These are phyloP conservation scores for Cylindricascospora bacillispora DNA, from an alignment of 1,139 yeast species.

Conservation along the genomic window DNA sequence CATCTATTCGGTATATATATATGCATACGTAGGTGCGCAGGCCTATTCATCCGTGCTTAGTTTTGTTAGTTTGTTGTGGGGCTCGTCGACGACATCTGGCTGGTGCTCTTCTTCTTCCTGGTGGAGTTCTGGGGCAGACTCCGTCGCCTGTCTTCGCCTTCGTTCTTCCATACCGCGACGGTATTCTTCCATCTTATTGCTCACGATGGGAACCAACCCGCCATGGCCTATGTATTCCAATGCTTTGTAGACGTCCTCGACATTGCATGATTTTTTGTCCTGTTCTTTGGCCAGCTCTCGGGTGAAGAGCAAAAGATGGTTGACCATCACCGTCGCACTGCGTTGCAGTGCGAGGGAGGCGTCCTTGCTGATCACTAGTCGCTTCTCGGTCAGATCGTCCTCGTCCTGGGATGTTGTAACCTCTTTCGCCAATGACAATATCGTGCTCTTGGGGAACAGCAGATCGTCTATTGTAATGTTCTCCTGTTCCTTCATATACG, in stretches of 20 bases:
- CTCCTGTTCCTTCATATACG: slow-evolving; percentile 36
- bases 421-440: slow-evolving; percentile 44
- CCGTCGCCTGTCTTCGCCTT: slow-evolving; percentile 1
- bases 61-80: no score
- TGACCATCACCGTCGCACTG: slow-evolving; percentile 62
- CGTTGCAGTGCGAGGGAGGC: slow-evolving; percentile 55
- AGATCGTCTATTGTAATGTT: slow-evolving; percentile 54
- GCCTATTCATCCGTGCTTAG: no score
- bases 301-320: slow-evolving; percentile 52
- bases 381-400: slow-evolving; percentile 5
- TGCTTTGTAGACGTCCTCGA: slow-evolving; percentile 52
- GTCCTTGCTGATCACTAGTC: slow-evolving; percentile 44
- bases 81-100: no score
- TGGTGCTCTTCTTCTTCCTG: no score
- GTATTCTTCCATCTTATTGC: slow-evolving; percentile 19
- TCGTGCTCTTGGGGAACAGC: slow-evolving; percentile 52
- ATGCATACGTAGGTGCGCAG: no score
- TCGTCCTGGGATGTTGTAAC: slow-evolving; percentile 24
- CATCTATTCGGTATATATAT: no score
- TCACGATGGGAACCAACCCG: slow-evolving; percentile 27
- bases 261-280: slow-evolving; percentile 48
- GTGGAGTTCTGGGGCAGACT: slow-evolving; percentile 15
- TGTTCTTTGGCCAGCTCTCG: slow-evolving; percentile 39
- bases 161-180: slow-evolving; percentile 5
- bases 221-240: slow-evolving; percentile 42